Evolutionary conservation across 257 asterid species (phyloP).

Genomic region (Solanum ahanhuiri): DNA sequence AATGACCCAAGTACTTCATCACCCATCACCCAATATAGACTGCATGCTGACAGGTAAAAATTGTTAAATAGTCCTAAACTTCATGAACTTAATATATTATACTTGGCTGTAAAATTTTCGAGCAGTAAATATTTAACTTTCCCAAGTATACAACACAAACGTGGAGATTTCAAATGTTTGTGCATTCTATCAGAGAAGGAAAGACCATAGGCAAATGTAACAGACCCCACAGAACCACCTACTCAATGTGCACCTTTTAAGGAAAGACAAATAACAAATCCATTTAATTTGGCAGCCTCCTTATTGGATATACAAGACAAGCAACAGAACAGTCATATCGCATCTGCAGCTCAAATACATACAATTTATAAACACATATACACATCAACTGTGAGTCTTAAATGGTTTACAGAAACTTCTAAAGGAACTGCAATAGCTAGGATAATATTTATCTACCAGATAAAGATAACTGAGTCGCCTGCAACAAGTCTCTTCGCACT

Average conservation of each 20-base stretch:
- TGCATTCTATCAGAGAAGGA: neutral
- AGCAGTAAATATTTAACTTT: neutral
- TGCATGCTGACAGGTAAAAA: neutral
- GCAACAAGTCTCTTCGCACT: slow-evolving; percentile 94
- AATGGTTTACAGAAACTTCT: neutral
- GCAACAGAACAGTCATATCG: neutral
- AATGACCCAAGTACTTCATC: neutral
- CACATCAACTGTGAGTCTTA: neutral
- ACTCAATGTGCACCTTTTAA: neutral
- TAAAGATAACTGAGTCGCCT: slow-evolving; percentile 92
- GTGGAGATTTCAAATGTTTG: neutral
- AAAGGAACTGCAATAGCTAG: neutral
- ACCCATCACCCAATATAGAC: neutral
- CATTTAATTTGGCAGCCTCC: neutral
- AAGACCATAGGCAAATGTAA: neutral
- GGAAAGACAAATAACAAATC: neutral
- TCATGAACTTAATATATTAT: neutral
- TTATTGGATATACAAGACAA: neutral
- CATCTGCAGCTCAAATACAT: neutral
- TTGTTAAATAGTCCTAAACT: neutral
- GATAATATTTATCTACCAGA: slow-evolving; percentile 50
- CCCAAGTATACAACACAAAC: neutral
- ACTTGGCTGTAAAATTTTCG: neutral
- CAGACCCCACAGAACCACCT: neutral
- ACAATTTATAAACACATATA: neutral